phyloP scores from a whole-genome alignment of 805 yeast species.

The Ogataea neopini region DNA sequence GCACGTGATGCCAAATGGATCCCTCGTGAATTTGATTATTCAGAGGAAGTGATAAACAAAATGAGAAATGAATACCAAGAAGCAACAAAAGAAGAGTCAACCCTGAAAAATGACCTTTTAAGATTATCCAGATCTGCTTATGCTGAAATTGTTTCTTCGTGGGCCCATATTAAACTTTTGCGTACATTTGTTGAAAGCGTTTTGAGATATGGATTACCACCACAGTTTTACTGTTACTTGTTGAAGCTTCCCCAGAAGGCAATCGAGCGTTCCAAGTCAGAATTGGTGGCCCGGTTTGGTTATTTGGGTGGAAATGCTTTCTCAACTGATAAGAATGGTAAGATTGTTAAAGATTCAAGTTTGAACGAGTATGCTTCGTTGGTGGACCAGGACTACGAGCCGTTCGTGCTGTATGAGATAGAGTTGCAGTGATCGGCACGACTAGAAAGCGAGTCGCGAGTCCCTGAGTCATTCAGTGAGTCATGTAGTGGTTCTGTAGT shows the following conservation, averaged over 20 bases:
- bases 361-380: constrained; percentile 87
- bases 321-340: constrained; percentile 64
- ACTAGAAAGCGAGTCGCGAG: neutral
- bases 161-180: constrained; percentile 88
- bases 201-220: constrained; percentile 95
- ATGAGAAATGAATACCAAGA: constrained; percentile 77
- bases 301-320: constrained; percentile 92
- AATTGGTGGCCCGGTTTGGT: constrained; percentile 74
- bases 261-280: constrained; percentile 61
- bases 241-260: constrained; percentile 43
- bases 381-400: constrained; percentile 95
- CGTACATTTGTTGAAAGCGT: constrained; percentile 92
- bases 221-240: constrained; percentile 66
- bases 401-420: constrained; percentile 81
- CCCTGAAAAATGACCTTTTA: constrained; percentile 71
- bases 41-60: constrained; percentile 70
- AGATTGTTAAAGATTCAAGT: constrained; percentile 54
- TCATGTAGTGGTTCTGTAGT: no score
- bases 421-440: constrained; percentile 34
- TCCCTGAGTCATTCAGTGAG: neutral
- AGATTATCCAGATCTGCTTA: constrained; percentile 89
- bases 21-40: constrained; percentile 89
- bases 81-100: constrained; percentile 73
- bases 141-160: constrained; percentile 76
- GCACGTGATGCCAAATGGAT: constrained; percentile 86